Base-by-base conservation (phyloP, 2,329 filamentous ascomycete genomes). In the Dactylonectria estremocensis region DNA sequence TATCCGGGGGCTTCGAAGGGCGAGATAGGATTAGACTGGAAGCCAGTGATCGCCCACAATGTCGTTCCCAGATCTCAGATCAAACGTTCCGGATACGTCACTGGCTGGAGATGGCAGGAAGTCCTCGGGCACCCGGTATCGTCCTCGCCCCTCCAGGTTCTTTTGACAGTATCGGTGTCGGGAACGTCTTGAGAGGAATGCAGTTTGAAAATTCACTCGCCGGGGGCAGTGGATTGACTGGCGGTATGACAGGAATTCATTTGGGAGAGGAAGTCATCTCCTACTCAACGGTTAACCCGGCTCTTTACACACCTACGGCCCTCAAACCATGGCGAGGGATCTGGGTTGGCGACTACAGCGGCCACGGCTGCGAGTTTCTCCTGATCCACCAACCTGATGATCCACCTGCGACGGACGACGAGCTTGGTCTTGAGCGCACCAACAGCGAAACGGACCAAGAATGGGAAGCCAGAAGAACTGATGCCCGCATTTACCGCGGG, bases 271-370 rank as follows among this genome's bases (percentile, higher is more conserved):
- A 87, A 63, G 74, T 90, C 46, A 80, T 90, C 74, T 94, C 92
- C 0, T 92, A 88, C 69, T 84, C 89, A 8, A 97, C 95, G 0
- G 83, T 98, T 1, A 90, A 94, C 49, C 88, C 90, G 3, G 83
- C 83, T 3, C 81, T 92, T n/a, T 98, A 97, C 78, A 96, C 90
- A 0, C 94, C 95, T 0, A 97, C 95, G 0, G 79, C 83, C 10
- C 86, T 91, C 61, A 95, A 95, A 77, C 95, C 95, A 0, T 98
- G 91, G 84, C 90, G 94, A 69, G 95, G 95, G 0, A 94, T 99
- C 33, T 98, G 94, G 93, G 92, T 95, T 16, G 95, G 95, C 1
- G 95, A 98, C 78, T 98, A 97, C 76, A 92, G 90, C 28, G 90
- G 89, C 0, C 95, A 98, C 74, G 95, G 95, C 1, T 95, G 92